Percentiles rank a stretch among this genome's conserved stretches.
Evolutionary conservation across 2,329 filamentous ascomycete genomes (phyloP).

Genomic region (Knufia petricola): DNA sequence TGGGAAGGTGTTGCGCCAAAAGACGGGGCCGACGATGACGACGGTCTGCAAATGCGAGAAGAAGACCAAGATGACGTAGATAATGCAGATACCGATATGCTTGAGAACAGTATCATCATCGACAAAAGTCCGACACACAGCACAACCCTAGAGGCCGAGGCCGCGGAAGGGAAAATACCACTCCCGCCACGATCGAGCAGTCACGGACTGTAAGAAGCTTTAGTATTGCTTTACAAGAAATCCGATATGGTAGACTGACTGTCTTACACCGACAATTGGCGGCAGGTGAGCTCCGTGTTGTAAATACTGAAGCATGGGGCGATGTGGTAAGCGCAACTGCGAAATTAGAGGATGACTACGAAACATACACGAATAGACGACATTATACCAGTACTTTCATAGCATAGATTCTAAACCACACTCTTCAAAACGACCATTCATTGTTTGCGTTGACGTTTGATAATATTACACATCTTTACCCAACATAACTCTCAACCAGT

Average conservation of each 20-base stretch:
- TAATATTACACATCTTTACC: too few relatives aligned
- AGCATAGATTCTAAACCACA: too few relatives aligned
- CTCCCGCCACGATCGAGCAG: not conserved
- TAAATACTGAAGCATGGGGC: not conserved
- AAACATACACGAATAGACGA: too few relatives aligned
- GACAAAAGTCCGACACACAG: conserved; percentile 14
- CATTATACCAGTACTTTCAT: too few relatives aligned
- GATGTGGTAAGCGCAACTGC: not conserved
- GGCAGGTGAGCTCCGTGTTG: too few relatives aligned
- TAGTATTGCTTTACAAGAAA: too few relatives aligned
- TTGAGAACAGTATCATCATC: conserved; percentile 22
- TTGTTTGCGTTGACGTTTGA: too few relatives aligned
- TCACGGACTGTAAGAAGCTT: not conserved
- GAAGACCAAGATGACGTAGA: conserved; percentile 9
- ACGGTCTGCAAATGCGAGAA: conserved; percentile 20
- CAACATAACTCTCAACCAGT: conserved; percentile 15
- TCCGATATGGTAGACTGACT: too few relatives aligned
- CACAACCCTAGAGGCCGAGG: not conserved
- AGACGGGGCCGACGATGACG: conserved; percentile 10
- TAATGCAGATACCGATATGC: conserved; percentile 12
- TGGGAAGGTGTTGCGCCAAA: conserved; percentile 16
- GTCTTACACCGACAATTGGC: too few relatives aligned
- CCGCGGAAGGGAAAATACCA: not conserved
- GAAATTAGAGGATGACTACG: not conserved
- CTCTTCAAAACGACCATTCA: too few relatives aligned